Evolutionary conservation across 2,329 filamentous ascomycete species (phyloP).

Genomic region (Fusarium denticulatum): DNA sequence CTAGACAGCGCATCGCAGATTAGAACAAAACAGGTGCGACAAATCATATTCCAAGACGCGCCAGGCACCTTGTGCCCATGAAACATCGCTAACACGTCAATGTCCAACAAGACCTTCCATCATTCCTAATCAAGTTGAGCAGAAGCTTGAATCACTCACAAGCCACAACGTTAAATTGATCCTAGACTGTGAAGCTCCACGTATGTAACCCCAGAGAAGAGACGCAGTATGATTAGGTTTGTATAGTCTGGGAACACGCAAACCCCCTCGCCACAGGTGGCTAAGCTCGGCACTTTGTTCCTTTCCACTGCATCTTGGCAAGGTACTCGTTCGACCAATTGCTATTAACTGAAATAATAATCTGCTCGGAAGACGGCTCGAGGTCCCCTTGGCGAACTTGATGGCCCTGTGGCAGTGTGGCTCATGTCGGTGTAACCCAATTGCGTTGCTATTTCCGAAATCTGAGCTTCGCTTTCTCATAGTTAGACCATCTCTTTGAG

Average conservation of each 20-base stretch:
- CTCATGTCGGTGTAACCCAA: constrained; percentile 11
- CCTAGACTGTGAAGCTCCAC: constrained; percentile 3
- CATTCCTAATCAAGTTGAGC: constrained; percentile 30
- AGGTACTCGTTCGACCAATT: constrained; percentile 12
- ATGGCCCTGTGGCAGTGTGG: not conserved
- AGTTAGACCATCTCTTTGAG: not conserved
- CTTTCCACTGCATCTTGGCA: constrained; percentile 14
- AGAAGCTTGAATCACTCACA: constrained; percentile 20
- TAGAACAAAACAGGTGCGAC: constrained; percentile 6
- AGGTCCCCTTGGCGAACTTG: constrained; percentile 24
- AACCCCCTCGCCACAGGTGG: constrained; percentile 45
- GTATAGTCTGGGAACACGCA: constrained; percentile 32
- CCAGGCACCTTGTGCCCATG: constrained; percentile 10
- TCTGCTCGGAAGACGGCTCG: constrained; percentile 31
- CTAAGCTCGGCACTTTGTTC: constrained; percentile 34
- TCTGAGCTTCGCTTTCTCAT: not conserved
- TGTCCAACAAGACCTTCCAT: not conserved
- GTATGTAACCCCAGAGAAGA: constrained; percentile 3
- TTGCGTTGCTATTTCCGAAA: not conserved
- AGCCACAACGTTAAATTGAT: constrained; percentile 35
- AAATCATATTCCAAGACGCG: constrained; percentile 18
- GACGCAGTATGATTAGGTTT: not conserved
- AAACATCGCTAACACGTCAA: constrained; percentile 32
- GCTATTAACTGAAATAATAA: not conserved
- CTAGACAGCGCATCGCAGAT: constrained; percentile 35